These are phyloP conservation scores for Penicillium olsonii DNA, from an alignment of 2,329 filamentous ascomycete species.

Conservation along the genomic window DNA sequence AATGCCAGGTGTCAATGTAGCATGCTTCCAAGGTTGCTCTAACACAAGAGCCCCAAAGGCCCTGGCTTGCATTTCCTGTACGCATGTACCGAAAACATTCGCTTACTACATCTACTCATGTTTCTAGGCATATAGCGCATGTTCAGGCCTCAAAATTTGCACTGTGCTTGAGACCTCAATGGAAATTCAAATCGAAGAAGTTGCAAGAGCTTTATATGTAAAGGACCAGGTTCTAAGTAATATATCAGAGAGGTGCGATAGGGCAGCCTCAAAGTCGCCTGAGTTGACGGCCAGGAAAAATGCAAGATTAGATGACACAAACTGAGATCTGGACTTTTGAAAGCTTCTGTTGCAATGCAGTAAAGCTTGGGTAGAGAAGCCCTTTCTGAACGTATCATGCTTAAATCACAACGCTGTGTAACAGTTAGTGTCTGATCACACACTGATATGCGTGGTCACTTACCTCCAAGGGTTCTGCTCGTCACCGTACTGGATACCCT, in stretches of 20 bases:
- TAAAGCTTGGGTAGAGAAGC: conserved; percentile 1
- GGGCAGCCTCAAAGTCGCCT: background rate
- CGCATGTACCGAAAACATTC: no score
- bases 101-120: no score
- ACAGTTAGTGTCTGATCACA: background rate
- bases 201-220: background rate
- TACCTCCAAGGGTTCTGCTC: conserved; percentile 91
- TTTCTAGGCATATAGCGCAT: no score
- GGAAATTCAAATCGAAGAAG: background rate
- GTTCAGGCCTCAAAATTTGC: no score
- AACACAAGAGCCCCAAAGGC: no score
- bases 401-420: conserved; percentile 23
- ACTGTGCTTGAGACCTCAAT: background rate
- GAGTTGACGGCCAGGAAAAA: background rate
- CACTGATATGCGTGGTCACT: conserved; percentile 24
- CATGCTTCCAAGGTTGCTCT: no score
- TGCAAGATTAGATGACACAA: conserved; percentile 4
- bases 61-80: no score
- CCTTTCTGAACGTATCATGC: background rate
- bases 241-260: conserved; percentile 1
- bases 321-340: background rate
- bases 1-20: no score
- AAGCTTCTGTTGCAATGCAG: background rate
- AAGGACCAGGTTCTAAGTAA: conserved; percentile 1
- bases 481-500: conserved; percentile 91